Conservation (phyloP, 2,329 filamentous ascomycete species). For the Talaromyces rugulosus region DNA sequence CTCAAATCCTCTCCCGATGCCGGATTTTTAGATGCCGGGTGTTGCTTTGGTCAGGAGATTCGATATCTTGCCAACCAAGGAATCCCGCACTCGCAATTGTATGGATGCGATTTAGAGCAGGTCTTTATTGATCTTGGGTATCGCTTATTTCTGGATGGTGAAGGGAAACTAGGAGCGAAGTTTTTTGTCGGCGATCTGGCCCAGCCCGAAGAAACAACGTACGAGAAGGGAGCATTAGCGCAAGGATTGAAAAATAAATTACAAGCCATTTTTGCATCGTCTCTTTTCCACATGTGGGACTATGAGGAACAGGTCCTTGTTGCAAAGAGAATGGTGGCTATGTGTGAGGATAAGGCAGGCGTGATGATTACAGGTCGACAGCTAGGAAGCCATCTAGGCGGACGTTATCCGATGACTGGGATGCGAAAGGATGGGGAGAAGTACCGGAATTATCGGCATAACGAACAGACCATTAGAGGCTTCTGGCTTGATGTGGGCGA, state of each 20-base stretch:
- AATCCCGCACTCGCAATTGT: conserved; percentile 18
- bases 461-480: conserved; percentile 14
- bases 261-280: conserved; percentile 15
- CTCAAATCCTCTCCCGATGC: conserved; percentile 12
- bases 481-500: conserved; percentile 15
- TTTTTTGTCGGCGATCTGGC: conserved; percentile 48
- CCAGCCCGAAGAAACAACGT: not conserved
- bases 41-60: conserved; percentile 18
- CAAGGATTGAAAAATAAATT: conserved; percentile 12
- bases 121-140: conserved; percentile 54
- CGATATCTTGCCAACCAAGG: conserved; percentile 15
- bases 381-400: conserved; percentile 15
- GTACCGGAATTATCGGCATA: conserved; percentile 15
- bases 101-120: conserved; percentile 46
- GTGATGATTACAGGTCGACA: conserved; percentile 15
- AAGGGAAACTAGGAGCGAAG: conserved; percentile 39
- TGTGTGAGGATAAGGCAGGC: conserved; percentile 13
- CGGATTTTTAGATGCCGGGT: conserved; percentile 17
- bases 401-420: conserved; percentile 11
- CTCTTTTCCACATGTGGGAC: conserved; percentile 18
- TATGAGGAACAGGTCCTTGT: conserved; percentile 14
- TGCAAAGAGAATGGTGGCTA: conserved; percentile 11
- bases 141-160: conserved; percentile 57
- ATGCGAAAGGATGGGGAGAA: conserved; percentile 5
- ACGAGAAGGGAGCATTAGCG: not conserved